phyloP scores from a whole-genome alignment of 2,329 filamentous ascomycete species.

The Hypomyces rosellus region DNA sequence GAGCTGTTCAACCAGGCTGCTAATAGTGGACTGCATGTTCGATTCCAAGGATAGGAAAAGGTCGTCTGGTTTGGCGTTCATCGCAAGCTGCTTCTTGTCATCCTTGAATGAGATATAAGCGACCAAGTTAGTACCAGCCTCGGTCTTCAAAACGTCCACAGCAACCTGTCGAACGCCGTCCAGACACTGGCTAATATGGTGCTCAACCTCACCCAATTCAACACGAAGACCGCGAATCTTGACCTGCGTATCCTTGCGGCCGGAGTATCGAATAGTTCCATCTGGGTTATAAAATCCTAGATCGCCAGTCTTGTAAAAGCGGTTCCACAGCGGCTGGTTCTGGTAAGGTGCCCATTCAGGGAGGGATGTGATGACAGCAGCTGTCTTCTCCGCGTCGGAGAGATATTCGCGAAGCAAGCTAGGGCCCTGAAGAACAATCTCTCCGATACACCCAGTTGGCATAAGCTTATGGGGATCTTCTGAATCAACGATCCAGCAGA shows the following conservation, averaged over 20 bases:
- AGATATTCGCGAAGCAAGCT: slow-evolving; percentile 2
- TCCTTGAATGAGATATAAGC: slow-evolving; percentile 4
- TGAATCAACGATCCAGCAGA: slow-evolving; percentile 8
- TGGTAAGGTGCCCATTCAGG: slow-evolving; percentile 1
- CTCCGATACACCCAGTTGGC: slow-evolving; percentile 1
- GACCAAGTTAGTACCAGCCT: background rate
- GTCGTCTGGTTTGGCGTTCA: background rate
- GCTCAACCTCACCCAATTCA: slow-evolving; percentile 8
- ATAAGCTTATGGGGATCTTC: background rate
- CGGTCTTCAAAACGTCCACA: slow-evolving; percentile 1
- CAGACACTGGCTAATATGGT: background rate
- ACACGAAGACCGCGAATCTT: slow-evolving; percentile 8
- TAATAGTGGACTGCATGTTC: background rate
- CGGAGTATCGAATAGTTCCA: slow-evolving; percentile 2
- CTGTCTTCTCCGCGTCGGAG: background rate
- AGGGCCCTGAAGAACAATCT: slow-evolving; percentile 5
- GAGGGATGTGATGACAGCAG: background rate
- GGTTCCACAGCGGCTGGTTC: background rate
- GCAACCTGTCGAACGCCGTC: background rate
- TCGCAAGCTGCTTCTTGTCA: background rate
- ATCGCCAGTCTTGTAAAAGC: slow-evolving; percentile 6
- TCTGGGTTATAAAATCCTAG: slow-evolving; percentile 4
- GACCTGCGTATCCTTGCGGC: slow-evolving; percentile 6
- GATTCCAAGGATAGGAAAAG: background rate
- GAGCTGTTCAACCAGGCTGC: background rate